Evolutionary conservation across 176 grass and related monocot genomes (phyloP).

Genomic region (Urochloa ruziziensis): DNA sequence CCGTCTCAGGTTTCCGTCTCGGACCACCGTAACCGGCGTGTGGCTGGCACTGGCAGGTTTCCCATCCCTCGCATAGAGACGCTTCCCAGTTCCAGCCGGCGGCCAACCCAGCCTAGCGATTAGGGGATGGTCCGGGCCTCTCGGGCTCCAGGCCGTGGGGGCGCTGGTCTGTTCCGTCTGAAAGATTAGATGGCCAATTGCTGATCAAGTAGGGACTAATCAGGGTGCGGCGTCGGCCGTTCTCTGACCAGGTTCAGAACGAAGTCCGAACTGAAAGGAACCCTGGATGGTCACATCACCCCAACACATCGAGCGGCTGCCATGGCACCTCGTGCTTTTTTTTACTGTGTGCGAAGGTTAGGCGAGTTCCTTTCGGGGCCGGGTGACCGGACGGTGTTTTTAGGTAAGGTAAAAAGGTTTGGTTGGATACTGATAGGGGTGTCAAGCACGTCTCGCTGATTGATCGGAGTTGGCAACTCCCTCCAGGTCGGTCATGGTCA

Average conservation of each 20-base stretch:
- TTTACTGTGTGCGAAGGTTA: too few relatives aligned
- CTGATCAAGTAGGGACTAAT: background rate
- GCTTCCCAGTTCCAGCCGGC: background rate
- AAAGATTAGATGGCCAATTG: background rate
- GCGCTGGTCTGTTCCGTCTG: background rate
- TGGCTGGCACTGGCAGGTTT: background rate
- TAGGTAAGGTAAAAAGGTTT: background rate
- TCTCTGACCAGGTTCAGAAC: conserved; percentile 14
- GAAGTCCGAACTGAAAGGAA: background rate
- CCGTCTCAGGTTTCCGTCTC: background rate
- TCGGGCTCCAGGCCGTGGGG: background rate
- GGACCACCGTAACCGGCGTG: background rate
- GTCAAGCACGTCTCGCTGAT: background rate
- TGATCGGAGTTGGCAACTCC: background rate
- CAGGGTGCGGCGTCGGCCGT: conserved; percentile 2
- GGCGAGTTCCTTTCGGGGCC: background rate
- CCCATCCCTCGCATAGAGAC: background rate
- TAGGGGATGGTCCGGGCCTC: background rate
- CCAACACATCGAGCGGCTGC: background rate
- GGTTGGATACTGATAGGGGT: background rate
- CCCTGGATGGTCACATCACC: background rate
- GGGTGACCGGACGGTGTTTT: background rate
- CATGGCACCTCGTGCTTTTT: conserved; percentile 19
- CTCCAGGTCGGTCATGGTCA: background rate
- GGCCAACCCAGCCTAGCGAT: background rate